These are phyloP conservation scores for Zoysia japonica DNA, from an alignment of 176 grass and related monocot genomes.

Conservation along the genomic window DNA sequence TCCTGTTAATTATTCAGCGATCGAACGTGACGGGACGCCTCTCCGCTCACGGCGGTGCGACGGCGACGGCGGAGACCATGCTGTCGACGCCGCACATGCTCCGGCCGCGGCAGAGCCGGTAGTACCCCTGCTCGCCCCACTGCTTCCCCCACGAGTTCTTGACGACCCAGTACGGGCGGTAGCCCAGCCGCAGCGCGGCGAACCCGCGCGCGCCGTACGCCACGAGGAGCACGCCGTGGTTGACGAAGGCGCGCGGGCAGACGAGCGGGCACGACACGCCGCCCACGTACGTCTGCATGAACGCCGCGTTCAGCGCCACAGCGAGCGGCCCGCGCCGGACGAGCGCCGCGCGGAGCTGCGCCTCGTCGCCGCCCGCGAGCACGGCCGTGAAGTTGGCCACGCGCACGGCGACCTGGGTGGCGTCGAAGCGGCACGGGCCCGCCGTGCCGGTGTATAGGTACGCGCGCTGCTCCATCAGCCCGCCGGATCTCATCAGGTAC, in stretches of 20 bases:
- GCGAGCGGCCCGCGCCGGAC: constrained; percentile 65
- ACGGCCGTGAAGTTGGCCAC: constrained; percentile 71
- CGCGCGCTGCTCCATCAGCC: constrained; percentile 64
- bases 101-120: constrained; percentile 65
- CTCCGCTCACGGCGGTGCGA: neutral
- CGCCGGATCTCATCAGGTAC: constrained; percentile 71
- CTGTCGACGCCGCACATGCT: constrained; percentile 82
- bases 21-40: too few species aligned
- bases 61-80: constrained; percentile 90
- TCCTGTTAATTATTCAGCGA: too few species aligned
- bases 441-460: constrained; percentile 71
- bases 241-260: constrained; percentile 65
- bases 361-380: constrained; percentile 48
- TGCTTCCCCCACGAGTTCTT: constrained; percentile 86
- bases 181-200: constrained; percentile 64
- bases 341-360: constrained; percentile 58
- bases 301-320: constrained; percentile 76
- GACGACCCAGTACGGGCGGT: constrained; percentile 73
- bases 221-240: constrained; percentile 87
- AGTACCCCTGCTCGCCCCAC: constrained; percentile 76
- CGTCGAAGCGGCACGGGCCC: constrained; percentile 69
- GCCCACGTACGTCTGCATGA: constrained; percentile 89
- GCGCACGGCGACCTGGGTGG: constrained; percentile 53
- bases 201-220: constrained; percentile 71
- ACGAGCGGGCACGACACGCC: constrained; percentile 82